These are phyloP conservation scores for Lichtheimia ornata DNA, from an alignment of 371 early-diverging fungal species.

Conservation along the genomic window DNA sequence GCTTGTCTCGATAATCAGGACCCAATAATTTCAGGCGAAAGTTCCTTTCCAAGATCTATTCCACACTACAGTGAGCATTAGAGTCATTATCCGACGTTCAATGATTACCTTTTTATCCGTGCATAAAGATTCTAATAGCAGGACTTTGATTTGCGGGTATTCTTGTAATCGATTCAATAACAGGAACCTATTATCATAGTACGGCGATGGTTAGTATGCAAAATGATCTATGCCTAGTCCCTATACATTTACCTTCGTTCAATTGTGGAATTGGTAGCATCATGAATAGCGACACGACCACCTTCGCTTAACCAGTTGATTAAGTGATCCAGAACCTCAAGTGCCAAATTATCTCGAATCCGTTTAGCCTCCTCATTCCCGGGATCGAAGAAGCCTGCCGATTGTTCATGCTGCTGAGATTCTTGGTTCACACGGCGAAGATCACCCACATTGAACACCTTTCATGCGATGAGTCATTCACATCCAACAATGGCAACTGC, in stretches of 20 bases:
- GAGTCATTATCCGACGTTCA: background rate
- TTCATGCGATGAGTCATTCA: constrained; percentile 1
- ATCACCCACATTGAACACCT: constrained; percentile 89
- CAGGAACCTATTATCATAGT: constrained; percentile 35
- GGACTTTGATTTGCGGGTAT: constrained; percentile 54
- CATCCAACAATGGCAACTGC: no score
- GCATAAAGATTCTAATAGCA: constrained; percentile 77
- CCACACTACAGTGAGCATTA: background rate
- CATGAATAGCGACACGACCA: constrained; percentile 84
- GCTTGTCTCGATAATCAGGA: constrained; percentile 80
- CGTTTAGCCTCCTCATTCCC: constrained; percentile 64
- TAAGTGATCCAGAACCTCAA: constrained; percentile 78
- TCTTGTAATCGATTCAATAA: constrained; percentile 65
- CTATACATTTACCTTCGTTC: constrained; percentile 58
- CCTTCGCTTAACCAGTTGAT: constrained; percentile 72
- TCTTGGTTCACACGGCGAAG: constrained; percentile 61
- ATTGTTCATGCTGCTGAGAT: constrained; percentile 49
- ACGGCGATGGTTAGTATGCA: background rate
- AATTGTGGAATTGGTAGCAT: constrained; percentile 86
- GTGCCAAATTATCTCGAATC: constrained; percentile 74
- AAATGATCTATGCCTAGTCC: no score
- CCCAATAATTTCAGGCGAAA: constrained; percentile 78
- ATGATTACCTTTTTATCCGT: constrained; percentile 52
- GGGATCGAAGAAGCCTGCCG: constrained; percentile 76
- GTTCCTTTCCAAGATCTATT: constrained; percentile 66